These are phyloP conservation scores for Tulasnella calospora DNA, from an alignment of 768 basidiomycete species.

Conservation along the genomic window DNA sequence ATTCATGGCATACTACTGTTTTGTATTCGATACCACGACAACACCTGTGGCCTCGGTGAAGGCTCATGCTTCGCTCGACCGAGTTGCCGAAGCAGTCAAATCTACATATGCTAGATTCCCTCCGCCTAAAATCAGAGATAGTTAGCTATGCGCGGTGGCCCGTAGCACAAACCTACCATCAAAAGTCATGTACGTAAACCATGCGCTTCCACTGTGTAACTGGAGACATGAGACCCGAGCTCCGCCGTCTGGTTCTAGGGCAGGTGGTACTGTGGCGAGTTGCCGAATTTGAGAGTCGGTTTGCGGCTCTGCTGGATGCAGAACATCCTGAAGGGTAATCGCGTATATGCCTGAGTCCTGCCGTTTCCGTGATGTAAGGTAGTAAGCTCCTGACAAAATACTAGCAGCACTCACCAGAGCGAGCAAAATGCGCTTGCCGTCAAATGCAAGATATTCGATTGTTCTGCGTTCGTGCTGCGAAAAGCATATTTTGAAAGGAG, in stretches of 20 bases:
- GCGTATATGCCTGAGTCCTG: background rate
- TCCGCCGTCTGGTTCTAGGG: background rate
- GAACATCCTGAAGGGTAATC: background rate
- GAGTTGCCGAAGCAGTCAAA: background rate
- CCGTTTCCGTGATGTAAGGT: background rate
- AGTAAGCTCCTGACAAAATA: background rate
- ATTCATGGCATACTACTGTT: background rate
- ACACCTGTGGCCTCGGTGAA: background rate
- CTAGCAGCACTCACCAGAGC: background rate
- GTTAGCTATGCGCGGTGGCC: background rate
- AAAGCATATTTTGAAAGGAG: background rate
- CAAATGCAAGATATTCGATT: conserved; percentile 14
- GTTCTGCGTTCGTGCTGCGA: background rate
- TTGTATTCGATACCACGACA: background rate
- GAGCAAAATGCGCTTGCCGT: conserved; percentile 17
- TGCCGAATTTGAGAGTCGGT: background rate
- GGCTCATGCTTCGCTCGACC: background rate
- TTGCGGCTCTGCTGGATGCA: background rate
- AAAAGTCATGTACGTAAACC: background rate
- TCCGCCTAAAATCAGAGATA: background rate
- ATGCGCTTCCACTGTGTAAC: background rate
- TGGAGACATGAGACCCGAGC: background rate
- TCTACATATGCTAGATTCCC: background rate
- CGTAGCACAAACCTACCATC: background rate
- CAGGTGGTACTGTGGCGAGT: background rate